Base-by-base conservation (phyloP, 441 rosid species). In the Croton laevigatus region DNA sequence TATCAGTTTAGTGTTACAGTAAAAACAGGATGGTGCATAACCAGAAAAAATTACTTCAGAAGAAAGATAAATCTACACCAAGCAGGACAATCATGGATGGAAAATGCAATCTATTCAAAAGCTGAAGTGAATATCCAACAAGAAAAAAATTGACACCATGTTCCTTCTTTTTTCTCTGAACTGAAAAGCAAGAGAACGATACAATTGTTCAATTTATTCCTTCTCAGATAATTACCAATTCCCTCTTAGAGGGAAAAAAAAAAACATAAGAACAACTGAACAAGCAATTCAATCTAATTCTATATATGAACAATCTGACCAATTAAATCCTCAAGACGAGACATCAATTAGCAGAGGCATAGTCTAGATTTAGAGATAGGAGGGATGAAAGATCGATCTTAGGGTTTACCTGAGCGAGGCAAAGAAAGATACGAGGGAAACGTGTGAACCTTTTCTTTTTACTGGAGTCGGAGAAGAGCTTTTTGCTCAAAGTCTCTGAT, bases 351-450 rank as follows among this genome's bases (percentile, higher is more conserved):
- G 14, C 14, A 61, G 2, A 27, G 32, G 32, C 23, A 38, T 6
- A 0, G n/a, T 8, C 16, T 9, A 23, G 44, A 22, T 17, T 3
- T 19, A 34, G 23, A 19, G 8, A 6, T 19, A 1, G 57, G 27
- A 1, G 17, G 14, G 36, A 2, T 22, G 20, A 5, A 59, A 57
- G 16, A 7, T 46, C 5, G 59, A 59, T 46, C 23, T 63, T 73
- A 68, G 80, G 75, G 78, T 42, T 81, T 61, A 81, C 82, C 82
- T 64, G 71, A 71, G 66, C 23, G 38, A 62, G 8, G 36, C 27
- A 19, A 34, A 42, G 51, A 62, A 40, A 19, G 14, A 57, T 57
- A 37, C 37, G 38, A 13, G 32, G 32, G 32, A 27, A 27, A 1
- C 2, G 32, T 27, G 32, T 27, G 32, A 27, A 27, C 32, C 32